Evolutionary conservation across 768 basidiomycete genomes (phyloP).

Genomic region (Xerocomellus dryophilus): DNA sequence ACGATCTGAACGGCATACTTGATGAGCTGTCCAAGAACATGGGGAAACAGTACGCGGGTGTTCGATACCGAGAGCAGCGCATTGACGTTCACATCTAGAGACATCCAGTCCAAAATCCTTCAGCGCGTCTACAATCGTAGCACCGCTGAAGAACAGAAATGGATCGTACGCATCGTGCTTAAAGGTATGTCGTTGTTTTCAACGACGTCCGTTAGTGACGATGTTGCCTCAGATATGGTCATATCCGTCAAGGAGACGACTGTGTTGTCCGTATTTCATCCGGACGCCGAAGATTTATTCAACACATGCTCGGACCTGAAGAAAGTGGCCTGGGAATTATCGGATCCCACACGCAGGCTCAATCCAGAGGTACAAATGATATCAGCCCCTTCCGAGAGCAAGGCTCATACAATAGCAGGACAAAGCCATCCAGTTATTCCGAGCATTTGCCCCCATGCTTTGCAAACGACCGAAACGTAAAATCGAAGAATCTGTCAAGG

Average conservation of each 20-base stretch:
- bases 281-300: conserved; percentile 90
- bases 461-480: conserved; percentile 83
- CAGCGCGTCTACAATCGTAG: conserved; percentile 73
- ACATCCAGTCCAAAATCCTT: conserved; percentile 70
- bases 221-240: conserved; percentile 62
- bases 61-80: background rate
- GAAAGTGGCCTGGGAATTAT: conserved; percentile 86
- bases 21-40: conserved; percentile 72
- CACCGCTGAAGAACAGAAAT: conserved; percentile 86
- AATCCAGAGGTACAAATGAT: conserved; percentile 47
- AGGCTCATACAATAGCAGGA: conserved; percentile 49
- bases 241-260: conserved; percentile 95
- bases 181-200: conserved; percentile 57
- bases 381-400: too few species aligned
- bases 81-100: conserved; percentile 44
- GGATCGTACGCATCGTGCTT: conserved; percentile 94
- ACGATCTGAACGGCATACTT: conserved; percentile 76
- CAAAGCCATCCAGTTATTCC: conserved; percentile 77
- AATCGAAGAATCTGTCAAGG: conserved; percentile 79
- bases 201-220: background rate
- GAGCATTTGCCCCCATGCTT: conserved; percentile 91
- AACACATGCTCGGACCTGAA: conserved; percentile 97
- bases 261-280: conserved; percentile 87
- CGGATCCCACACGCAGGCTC: conserved; percentile 67
- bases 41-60: conserved; percentile 63